Evolutionary conservation across 2,329 filamentous ascomycete species (phyloP), one percentile per base, ranked within the genome.

Genomic region (Monosporascus sp.): DNA sequence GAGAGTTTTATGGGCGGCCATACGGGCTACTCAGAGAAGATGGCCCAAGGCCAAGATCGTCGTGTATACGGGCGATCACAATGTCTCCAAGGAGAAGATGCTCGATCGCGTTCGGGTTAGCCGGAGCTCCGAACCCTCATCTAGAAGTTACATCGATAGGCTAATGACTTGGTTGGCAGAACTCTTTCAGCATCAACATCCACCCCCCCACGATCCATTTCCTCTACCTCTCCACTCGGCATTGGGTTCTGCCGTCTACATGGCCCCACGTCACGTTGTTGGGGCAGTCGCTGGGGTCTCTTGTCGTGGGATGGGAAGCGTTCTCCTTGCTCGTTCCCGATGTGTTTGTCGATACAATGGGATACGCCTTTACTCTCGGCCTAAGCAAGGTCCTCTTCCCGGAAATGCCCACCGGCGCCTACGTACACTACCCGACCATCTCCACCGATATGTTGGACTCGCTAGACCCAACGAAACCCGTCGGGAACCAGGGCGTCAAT

Each of bases 361-460:
- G 94, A 57, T 99, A 97, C 66, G 91, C 93, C 26, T 99, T 97
- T 68, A 82, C 89, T 0, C 81, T 96, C 11, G 91, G 89, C 8
- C 78, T 97, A 3, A 88, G 80, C 70, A 94, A 91, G 67, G 80
- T 88, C 58, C 77, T 97, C 24, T 97, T 97, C 67, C 87, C 82
- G 0, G 71, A 74, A 37, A 81, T 97, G 1, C 89, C 93, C 0
- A 97, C 91, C 0, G 91, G 84, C 46, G 92, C 94, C 50, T 99
- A 99, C 67, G 92, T 97, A 1, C 94, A 99, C 73, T 99, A 97
- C 68, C 94, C 94, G 1, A 97, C 93, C 52, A 99, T 99, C 51
- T 97, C 92, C 3, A 99, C 91, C 49, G 94, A 99, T 65, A 99
- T 99, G 94, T 82, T 99, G 4, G 81, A 84, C 22, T 93, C 89